Conservation (phyloP, 768 basidiomycete genomes). For the Thelephora ganbajun region DNA sequence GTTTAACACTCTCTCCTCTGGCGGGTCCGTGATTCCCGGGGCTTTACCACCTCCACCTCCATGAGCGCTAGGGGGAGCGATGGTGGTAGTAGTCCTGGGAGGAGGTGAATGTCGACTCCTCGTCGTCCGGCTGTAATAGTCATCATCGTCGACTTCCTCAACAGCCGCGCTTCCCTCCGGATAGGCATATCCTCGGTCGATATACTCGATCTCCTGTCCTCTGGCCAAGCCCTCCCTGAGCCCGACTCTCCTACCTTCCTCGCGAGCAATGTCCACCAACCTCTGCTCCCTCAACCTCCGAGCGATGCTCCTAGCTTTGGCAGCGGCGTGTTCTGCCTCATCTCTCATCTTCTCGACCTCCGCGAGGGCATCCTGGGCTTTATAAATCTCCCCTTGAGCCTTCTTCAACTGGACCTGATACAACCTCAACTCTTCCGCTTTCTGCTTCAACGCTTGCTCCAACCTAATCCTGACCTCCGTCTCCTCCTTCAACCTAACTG, state of each 20-base stretch:
- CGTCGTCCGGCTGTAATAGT: neutral
- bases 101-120: conserved; percentile 2
- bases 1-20: neutral
- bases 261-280: conserved; percentile 33
- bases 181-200: conserved; percentile 10
- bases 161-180: conserved; percentile 1
- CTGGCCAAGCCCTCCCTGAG: conserved; percentile 35
- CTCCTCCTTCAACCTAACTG: neutral
- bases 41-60: neutral
- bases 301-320: conserved; percentile 28
- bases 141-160: conserved; percentile 1
- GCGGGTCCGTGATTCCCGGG: neutral
- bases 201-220: conserved; percentile 17
- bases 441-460: neutral
- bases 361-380: conserved; percentile 38
- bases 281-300: conserved; percentile 32
- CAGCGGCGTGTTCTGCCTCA: conserved; percentile 33
- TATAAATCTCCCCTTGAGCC: conserved; percentile 44
- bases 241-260: conserved; percentile 39
- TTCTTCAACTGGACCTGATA: conserved; percentile 45
- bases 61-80: neutral
- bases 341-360: conserved; percentile 32
- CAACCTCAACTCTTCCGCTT: conserved; percentile 31
- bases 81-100: conserved; percentile 1
- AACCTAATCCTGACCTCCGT: neutral